Percentiles rank a stretch among this genome's conserved stretches.
phyloP scores from a whole-genome alignment of 805 yeast genomes.

The Pichia manshurica region DNA sequence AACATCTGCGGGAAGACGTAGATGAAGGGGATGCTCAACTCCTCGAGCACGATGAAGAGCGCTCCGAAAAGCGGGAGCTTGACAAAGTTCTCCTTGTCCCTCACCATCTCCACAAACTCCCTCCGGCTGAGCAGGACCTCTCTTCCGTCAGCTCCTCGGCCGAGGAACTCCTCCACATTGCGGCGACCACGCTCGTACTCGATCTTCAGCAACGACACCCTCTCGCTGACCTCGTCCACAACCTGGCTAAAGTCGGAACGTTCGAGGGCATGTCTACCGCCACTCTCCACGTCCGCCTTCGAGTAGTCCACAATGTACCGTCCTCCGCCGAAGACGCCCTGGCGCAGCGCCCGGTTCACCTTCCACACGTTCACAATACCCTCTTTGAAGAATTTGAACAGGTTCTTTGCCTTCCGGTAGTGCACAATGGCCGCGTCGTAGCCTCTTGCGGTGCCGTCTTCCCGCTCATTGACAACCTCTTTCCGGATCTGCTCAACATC shows the following conservation, averaged over 20 bases:
- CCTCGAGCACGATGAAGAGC: constrained; percentile 49
- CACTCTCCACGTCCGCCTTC: constrained; percentile 19
- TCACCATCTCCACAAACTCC: constrained; percentile 44
- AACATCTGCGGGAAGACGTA: constrained; percentile 48
- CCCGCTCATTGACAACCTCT: constrained; percentile 10
- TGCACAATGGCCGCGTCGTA: constrained; percentile 10
- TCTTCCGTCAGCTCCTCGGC: neutral
- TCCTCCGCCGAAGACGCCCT: constrained; percentile 23
- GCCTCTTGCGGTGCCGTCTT: constrained; percentile 2
- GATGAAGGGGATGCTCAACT: constrained; percentile 49
- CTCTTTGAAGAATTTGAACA: constrained; percentile 45
- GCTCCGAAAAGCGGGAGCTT: constrained; percentile 57
- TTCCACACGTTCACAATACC: constrained; percentile 55
- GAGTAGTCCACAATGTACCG: constrained; percentile 28
- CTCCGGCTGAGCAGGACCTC: constrained; percentile 30
- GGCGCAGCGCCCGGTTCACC: constrained; percentile 31
- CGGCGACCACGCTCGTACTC: constrained; percentile 15
- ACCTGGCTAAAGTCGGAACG: constrained; percentile 15
- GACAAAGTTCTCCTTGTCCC: constrained; percentile 44
- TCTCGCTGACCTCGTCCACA: constrained; percentile 24
- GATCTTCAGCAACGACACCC: constrained; percentile 21
- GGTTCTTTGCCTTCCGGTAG: constrained; percentile 21
- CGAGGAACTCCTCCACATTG: constrained; percentile 11
- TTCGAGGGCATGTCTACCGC: constrained; percentile 15
- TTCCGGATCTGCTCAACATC: constrained; percentile 5